Evolutionary conservation across 2,329 filamentous ascomycete genomes (phyloP).

Genomic region (Sordariomycetes sp.): DNA sequence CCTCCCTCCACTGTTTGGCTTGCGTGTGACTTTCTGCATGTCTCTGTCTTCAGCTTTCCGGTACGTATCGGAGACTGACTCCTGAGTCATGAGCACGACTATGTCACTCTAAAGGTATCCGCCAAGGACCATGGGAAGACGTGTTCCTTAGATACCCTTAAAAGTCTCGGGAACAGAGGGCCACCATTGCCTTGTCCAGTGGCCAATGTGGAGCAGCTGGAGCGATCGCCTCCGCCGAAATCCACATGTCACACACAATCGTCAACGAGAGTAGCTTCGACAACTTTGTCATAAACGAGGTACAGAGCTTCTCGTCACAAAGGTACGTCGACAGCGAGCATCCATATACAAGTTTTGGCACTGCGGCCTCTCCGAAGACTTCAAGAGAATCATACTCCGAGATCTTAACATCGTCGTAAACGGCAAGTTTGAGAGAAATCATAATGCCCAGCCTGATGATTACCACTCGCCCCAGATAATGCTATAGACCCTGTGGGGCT

Average conservation of each 20-base stretch:
- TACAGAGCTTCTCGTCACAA: conserved; percentile 11
- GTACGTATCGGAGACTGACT: no score
- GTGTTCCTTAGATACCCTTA: conserved; percentile 18
- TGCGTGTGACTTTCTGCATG: no score
- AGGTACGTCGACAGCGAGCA: conserved; percentile 12
- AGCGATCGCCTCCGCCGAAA: conserved; percentile 21
- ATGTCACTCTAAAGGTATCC: no score
- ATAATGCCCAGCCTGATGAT: conserved; percentile 15
- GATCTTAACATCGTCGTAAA: conserved; percentile 15
- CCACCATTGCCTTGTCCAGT: conserved; percentile 21
- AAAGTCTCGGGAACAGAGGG: conserved; percentile 13
- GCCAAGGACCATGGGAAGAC: no score
- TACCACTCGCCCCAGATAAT: conserved; percentile 17
- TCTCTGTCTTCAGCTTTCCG: no score
- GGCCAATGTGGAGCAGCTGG: conserved; percentile 22
- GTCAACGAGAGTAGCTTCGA: conserved; percentile 6
- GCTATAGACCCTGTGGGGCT: conserved; percentile 15
- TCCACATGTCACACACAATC: conserved; percentile 12
- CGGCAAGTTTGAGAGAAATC: conserved; percentile 11
- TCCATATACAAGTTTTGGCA: conserved; percentile 10
- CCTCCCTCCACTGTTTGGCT: no score
- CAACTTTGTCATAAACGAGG: conserved; percentile 7
- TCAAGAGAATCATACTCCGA: conserved; percentile 13
- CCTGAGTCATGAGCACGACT: no score
- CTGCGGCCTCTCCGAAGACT: conserved; percentile 11